Percentiles rank a stretch among this genome's conserved stretches.
Evolutionary conservation across 345 rosid species (phyloP).

Genomic region (Corchorus olitorius): DNA sequence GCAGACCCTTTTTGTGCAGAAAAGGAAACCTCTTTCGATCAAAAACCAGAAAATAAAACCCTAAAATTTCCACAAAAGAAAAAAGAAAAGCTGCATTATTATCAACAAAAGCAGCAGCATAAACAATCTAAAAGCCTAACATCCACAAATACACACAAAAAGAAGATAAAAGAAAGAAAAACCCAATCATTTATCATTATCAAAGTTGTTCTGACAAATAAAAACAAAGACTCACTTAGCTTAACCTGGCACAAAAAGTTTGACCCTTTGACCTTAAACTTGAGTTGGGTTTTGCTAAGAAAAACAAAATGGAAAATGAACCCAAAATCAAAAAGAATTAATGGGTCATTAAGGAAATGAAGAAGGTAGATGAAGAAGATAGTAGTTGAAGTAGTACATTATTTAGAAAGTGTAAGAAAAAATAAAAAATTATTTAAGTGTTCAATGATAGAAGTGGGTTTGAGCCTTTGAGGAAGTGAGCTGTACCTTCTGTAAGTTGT

Average conservation of each 20-base stretch:
- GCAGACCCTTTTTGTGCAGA: constrained; percentile 10
- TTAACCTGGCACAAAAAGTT: constrained; percentile 12
- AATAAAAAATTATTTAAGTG: not conserved
- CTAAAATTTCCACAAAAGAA: constrained; percentile 20
- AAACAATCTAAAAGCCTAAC: not conserved
- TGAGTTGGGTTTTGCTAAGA: constrained; percentile 5
- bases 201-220: not conserved
- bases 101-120: constrained; percentile 6
- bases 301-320: not conserved
- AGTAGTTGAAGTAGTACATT: not conserved
- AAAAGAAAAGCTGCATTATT: constrained; percentile 27
- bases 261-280: not conserved
- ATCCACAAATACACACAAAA: constrained; percentile 6
- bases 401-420: not conserved
- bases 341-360: not conserved
- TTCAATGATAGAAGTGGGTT: constrained; percentile 1
- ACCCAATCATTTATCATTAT: not conserved
- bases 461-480: constrained; percentile 6
- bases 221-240: not conserved
- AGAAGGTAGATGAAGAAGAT: constrained; percentile 9
- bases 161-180: not conserved
- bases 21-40: constrained; percentile 5
- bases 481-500: not conserved
- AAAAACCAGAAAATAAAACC: constrained; percentile 25
- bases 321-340: not conserved